Conservation (phyloP, 768 basidiomycete genomes). For the Hericium erinaceus region DNA sequence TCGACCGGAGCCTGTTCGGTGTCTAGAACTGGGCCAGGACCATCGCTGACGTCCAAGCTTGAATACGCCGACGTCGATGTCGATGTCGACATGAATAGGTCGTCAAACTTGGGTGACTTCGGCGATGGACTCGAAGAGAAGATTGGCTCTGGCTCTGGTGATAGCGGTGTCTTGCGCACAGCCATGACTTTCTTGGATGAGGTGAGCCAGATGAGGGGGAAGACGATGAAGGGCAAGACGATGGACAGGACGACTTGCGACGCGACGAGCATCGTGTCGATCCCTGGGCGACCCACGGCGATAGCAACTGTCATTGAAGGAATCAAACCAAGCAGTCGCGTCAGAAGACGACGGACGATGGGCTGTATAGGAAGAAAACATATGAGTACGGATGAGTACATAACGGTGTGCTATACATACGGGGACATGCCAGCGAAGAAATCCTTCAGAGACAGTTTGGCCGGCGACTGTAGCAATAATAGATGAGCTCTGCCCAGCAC, state of each 20-base stretch:
- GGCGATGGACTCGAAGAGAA: no score
- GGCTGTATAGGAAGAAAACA: conserved; percentile 35
- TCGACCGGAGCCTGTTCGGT: conserved; percentile 19
- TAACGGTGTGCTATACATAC: conserved; percentile 24
- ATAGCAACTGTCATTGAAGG: conserved; percentile 77
- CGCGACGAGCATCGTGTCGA: conserved; percentile 72
- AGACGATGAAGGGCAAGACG: conserved; percentile 77
- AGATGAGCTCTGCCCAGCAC: conserved; percentile 83
- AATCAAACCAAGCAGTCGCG: conserved; percentile 72
- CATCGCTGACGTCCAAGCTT: no score
- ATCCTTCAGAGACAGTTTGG: conserved; percentile 86
- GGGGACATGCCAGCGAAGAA: conserved; percentile 78
- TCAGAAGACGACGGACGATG: conserved; percentile 68
- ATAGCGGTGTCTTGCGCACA: conserved; percentile 22
- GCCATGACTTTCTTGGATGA: conserved; percentile 60
- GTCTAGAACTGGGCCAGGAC: neutral
- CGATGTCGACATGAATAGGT: no score
- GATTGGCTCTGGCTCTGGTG: no score
- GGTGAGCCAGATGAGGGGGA: conserved; percentile 73
- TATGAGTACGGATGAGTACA: neutral
- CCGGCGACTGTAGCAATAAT: conserved; percentile 87
- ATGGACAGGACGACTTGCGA: conserved; percentile 81
- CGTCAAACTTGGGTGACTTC: no score
- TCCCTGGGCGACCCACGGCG: conserved; percentile 56
- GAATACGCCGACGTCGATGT: no score